Base-by-base conservation (phyloP, 2,329 filamentous ascomycete species). In the Diaporthe capsici region DNA sequence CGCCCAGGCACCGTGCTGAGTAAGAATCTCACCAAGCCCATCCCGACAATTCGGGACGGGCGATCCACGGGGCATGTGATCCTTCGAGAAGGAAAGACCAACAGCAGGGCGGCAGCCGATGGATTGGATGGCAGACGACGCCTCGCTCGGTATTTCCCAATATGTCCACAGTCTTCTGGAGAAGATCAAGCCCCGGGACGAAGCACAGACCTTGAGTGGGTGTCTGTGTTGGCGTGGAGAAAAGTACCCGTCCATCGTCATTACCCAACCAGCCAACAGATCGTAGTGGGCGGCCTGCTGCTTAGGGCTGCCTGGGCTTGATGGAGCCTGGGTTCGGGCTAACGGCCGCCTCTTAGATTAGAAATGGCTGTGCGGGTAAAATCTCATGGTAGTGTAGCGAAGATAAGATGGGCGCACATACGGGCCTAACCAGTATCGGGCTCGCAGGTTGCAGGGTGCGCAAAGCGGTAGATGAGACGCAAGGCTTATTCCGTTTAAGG, bases 71-170 rank as follows among this genome's bases (percentile, higher is more conserved):
- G 65, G 65, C 65, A 68, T 53, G 47, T 39, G 34, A 68, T 68
- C 65, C 65, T 68, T 68, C 65, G 65, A 68, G 65, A 68, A 68
- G 44, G 28, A 67, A 68, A 39, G 31, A 53, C 65, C 47, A 51
- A 39, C 65, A 61, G 49, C 65, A 68, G 22, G 65, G 47, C 31
- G 63, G 31, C 31, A 47, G 31, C 31, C 65, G 65, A 68, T 53
- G 65, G 31, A 53, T 39, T 42, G 65, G 47, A 22, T 68, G 65
- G 22, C 65, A 55, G 65, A 12, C 47, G 65, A 53, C 65, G 47
- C 65, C 65, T 68, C 65, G 47, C 65, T 68, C 65, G 65, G 65
- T 20, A 55, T 53, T 68, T 53, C 65, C 65, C 65, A 68, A 53
- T 53, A 22, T 37, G 63, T 68, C 65, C 65, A 47, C 65, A 68